phyloP scores from a whole-genome alignment of 2,329 filamentous ascomycete species.

The Fusarium sp. region DNA sequence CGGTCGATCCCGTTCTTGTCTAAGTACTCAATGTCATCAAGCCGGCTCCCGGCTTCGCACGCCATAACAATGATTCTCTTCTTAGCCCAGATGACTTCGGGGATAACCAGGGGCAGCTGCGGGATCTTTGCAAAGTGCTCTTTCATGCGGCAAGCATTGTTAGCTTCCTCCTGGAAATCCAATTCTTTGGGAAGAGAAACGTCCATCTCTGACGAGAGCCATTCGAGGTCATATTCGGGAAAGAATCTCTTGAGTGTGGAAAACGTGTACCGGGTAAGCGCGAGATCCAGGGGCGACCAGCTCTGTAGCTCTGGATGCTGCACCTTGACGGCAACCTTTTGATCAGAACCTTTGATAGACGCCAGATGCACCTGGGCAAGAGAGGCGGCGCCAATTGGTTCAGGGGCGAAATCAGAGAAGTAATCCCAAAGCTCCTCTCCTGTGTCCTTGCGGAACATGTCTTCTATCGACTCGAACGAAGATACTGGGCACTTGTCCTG shows the following conservation, averaged over 20 bases:
- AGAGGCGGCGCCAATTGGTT: slow-evolving; percentile 91
- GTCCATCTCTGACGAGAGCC: slow-evolving; percentile 95
- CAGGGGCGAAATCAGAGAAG: slow-evolving; percentile 85
- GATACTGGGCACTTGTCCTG: slow-evolving; percentile 97
- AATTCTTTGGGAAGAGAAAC: slow-evolving; percentile 90
- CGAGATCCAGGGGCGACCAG: slow-evolving; percentile 90
- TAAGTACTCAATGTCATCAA: slow-evolving; percentile 89
- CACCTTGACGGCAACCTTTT: slow-evolving; percentile 94
- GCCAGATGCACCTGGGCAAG: slow-evolving; percentile 95
- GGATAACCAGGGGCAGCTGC: slow-evolving; percentile 86
- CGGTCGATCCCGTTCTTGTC: slow-evolving; percentile 90
- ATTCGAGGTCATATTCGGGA: slow-evolving; percentile 96
- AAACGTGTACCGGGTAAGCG: slow-evolving; percentile 90
- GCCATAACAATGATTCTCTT: slow-evolving; percentile 96
- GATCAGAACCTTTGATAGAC: slow-evolving; percentile 82
- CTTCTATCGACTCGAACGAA: slow-evolving; percentile 85
- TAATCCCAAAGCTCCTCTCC: slow-evolving; percentile 82
- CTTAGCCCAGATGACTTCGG: slow-evolving; percentile 89
- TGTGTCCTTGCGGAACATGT: slow-evolving; percentile 89
- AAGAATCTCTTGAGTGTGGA: slow-evolving; percentile 91
- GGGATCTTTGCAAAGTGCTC: slow-evolving; percentile 83
- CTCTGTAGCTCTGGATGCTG: slow-evolving; percentile 92
- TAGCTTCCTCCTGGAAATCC: slow-evolving; percentile 87
- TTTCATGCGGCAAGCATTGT: slow-evolving; percentile 83
- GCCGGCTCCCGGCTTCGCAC: slow-evolving; percentile 85